phyloP scores from a whole-genome alignment of 192 early-diverging fungal species.

The Oehlia diaphana region DNA sequence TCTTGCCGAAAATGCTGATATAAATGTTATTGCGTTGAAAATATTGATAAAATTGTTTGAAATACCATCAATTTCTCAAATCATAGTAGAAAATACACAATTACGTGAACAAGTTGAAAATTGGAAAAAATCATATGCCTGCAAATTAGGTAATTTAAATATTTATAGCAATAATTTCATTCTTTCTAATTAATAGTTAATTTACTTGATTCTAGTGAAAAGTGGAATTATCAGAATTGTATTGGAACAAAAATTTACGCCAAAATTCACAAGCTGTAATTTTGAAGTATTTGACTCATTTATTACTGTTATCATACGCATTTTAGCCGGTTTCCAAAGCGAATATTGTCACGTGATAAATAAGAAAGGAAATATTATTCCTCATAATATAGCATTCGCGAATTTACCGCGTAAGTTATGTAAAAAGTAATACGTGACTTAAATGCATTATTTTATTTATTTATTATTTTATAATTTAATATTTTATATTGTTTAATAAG shows the following conservation, averaged over 20 bases:
- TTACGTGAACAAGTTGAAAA: neutral
- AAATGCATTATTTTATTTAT: neutral
- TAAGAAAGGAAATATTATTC: neutral
- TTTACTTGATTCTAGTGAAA: neutral
- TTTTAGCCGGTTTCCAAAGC: conserved; percentile 1
- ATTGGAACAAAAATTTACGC: neutral
- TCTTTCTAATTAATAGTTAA: neutral
- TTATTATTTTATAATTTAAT: neutral
- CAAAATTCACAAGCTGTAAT: neutral
- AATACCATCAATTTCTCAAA: neutral
- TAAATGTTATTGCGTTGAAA: neutral
- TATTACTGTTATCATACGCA: conserved; percentile 2
- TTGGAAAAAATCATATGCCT: conserved; percentile 12
- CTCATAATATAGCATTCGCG: neutral
- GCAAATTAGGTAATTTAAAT: conserved; percentile 6
- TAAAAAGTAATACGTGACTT: no score
- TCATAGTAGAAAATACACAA: neutral
- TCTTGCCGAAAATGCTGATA: neutral
- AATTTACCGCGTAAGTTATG: conserved; percentile 10
- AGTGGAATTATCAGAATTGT: neutral
- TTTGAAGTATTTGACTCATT: neutral
- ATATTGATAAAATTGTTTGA: neutral
- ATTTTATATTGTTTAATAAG: neutral
- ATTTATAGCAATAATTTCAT: neutral
- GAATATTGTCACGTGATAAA: neutral